A percentile compares a stretch with the other conserved stretches of the same genome.
These are phyloP conservation scores for Corylus avellana DNA, from an alignment of 306 rosid species.

Conservation along the genomic window DNA sequence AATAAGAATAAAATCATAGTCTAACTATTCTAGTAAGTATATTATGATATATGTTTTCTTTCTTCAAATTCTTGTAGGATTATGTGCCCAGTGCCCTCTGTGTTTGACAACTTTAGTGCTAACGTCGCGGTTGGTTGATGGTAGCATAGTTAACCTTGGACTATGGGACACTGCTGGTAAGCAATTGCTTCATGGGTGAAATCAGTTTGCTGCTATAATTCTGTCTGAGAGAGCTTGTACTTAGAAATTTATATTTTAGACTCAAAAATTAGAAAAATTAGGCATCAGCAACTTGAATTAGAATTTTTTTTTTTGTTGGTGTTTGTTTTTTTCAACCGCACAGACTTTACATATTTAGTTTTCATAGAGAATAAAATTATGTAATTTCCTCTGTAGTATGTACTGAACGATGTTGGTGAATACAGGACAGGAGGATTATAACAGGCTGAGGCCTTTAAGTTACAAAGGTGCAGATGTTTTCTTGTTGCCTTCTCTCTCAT, in stretches of 20 bases:
- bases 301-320: too few species aligned
- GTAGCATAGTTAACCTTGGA: constrained; percentile 77
- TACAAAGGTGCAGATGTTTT: constrained; percentile 43
- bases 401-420: constrained; percentile 16
- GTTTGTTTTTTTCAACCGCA: too few species aligned
- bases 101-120: constrained; percentile 88
- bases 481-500: constrained; percentile 89
- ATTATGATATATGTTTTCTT: neutral
- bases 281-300: too few species aligned
- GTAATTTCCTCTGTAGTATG: neutral
- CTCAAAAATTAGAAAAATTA: too few species aligned
- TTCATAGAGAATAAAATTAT: neutral
- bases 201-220: neutral
- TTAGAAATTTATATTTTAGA: too few species aligned
- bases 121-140: constrained; percentile 95
- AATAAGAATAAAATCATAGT: too few species aligned
- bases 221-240: too few species aligned
- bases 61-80: constrained; percentile 43
- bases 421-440: constrained; percentile 90
- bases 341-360: too few species aligned
- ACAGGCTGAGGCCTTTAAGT: constrained; percentile 36
- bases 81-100: constrained; percentile 93
- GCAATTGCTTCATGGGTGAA: constrained; percentile 10
- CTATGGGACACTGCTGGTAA: constrained; percentile 94
- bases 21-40: too few species aligned